These are phyloP conservation scores for Curvularia lunata DNA, from an alignment of 2,329 filamentous ascomycete genomes.

Conservation along the genomic window DNA sequence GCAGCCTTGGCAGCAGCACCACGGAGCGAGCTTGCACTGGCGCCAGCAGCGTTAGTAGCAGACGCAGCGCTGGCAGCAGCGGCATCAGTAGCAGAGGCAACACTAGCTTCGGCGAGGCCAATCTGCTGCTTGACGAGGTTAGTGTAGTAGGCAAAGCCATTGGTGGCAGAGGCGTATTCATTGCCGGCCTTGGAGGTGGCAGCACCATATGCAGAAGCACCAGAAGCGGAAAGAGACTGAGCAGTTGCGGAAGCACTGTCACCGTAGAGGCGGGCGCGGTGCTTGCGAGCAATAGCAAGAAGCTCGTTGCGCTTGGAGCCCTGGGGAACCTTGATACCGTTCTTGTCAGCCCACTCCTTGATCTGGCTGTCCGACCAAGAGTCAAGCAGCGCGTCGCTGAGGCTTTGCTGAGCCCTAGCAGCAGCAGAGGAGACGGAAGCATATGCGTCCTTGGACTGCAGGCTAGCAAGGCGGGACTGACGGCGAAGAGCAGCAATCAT, in stretches of 20 bases:
- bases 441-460: conserved; percentile 65
- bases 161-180: conserved; percentile 60
- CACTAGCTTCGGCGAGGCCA: conserved; percentile 58
- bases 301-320: conserved; percentile 91
- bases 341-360: conserved; percentile 93
- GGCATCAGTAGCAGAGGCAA: conserved; percentile 72
- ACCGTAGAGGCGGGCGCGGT: conserved; percentile 74
- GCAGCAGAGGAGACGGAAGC: conserved; percentile 55
- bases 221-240: conserved; percentile 45
- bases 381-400: conserved; percentile 85
- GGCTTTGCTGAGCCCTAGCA: conserved; percentile 69
- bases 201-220: conserved; percentile 66
- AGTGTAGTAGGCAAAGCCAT: conserved; percentile 46
- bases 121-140: conserved; percentile 55
- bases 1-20: conserved; percentile 37
- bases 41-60: conserved; percentile 37
- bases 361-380: conserved; percentile 89
- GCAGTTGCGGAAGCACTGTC: conserved; percentile 61
- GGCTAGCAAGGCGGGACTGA: conserved; percentile 80
- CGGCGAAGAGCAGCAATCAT: conserved; percentile 88
- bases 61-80: conserved; percentile 34
- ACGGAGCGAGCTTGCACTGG: conserved; percentile 35
- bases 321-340: conserved; percentile 86
- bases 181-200: conserved; percentile 20
- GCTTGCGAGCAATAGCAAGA: conserved; percentile 85